A percentile compares a stretch with the other conserved stretches of the same genome.
Evolutionary conservation across 345 rosid genomes (phyloP).

Genomic region (Erodium maritimum): DNA sequence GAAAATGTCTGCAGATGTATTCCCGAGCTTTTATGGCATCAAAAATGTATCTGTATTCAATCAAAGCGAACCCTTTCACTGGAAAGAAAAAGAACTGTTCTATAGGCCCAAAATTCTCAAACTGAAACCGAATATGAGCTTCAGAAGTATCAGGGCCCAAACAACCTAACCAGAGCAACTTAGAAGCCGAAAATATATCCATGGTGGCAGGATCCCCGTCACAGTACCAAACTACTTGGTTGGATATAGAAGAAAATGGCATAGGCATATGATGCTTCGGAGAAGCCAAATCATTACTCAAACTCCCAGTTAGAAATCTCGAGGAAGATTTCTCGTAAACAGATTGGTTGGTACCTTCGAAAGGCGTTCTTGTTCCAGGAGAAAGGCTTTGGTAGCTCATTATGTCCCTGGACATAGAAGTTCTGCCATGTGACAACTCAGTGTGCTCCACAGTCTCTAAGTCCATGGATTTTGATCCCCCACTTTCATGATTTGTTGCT

Average conservation of each 20-base stretch:
- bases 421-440: slow-evolving; percentile 46
- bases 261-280: slow-evolving; percentile 41
- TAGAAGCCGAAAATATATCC: slow-evolving; percentile 82
- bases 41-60: slow-evolving; percentile 73
- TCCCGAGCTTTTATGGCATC: slow-evolving; percentile 90
- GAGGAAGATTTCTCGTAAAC: slow-evolving; percentile 17
- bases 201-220: slow-evolving; percentile 68
- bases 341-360: slow-evolving; percentile 48
- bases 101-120: slow-evolving; percentile 76
- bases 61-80: slow-evolving; percentile 65
- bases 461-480: slow-evolving; percentile 53
- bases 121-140: slow-evolving; percentile 68
- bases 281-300: slow-evolving; percentile 33
- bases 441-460: slow-evolving; percentile 56
- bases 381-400: slow-evolving; percentile 46
- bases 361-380: slow-evolving; percentile 44
- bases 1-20: slow-evolving; percentile 58
- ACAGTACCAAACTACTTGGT: slow-evolving; percentile 51
- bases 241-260: slow-evolving; percentile 28
- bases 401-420: slow-evolving; percentile 52
- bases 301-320: slow-evolving; percentile 23
- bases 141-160: slow-evolving; percentile 70
- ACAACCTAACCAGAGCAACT: slow-evolving; percentile 77
- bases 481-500: slow-evolving; percentile 45
- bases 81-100: slow-evolving; percentile 72